Evolutionary conservation across 495 filamentous ascomycete genomes (phyloP), one percentile per base, ranked within the genome.

Genomic region (Penicillium cosmopolitanum): DNA sequence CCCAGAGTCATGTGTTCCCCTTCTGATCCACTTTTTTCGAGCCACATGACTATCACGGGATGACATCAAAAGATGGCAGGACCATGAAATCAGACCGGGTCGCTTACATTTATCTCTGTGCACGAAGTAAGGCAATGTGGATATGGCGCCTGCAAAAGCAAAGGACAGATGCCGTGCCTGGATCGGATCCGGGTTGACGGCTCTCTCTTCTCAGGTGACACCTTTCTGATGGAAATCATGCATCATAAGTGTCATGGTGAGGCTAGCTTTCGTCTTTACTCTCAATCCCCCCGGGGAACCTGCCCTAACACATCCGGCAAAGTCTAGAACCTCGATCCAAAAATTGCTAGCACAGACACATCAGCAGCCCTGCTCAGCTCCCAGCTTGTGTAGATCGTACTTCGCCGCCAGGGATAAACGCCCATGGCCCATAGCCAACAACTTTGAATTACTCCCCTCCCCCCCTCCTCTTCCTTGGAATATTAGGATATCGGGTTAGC

Each of bases 171-270:
- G 4, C 42, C 16, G 42, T 44, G 16, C 42, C 42, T 44, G 42
- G 16, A 44, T 44, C 42, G 16, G n/a, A n/a, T 44, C 42, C 42
- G 19, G 16, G n/a, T 9, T 7, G 42, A 44, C 16, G 42, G 46
- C 8, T 31, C 4, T 31, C 28, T 31, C 28, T 5, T 38, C 46
- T 48, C 46, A 48, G 46, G 46, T 48, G 46, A 48, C 46, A 48
- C 36, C 53, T 51, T 58, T 51, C 61, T 65, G 51, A 65, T 67
- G 58, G 58, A 65, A 62, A 38, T 52, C 13, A 56, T 52, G 33
- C 60, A 64, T 63, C 50, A 58, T 54, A 25, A 31, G 44, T 57
- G 62, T 67, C 65, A 62, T 65, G n/a, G 56, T 62, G 56, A 62
- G 53, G 55, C 56, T 48, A 48, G 19, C 46, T 23, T n/a, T 31